Percentiles rank a stretch among this genome's conserved stretches.
Evolutionary conservation across 2,329 filamentous ascomycete genomes (phyloP).

Genomic region (Ceratocystis cubensis): DNA sequence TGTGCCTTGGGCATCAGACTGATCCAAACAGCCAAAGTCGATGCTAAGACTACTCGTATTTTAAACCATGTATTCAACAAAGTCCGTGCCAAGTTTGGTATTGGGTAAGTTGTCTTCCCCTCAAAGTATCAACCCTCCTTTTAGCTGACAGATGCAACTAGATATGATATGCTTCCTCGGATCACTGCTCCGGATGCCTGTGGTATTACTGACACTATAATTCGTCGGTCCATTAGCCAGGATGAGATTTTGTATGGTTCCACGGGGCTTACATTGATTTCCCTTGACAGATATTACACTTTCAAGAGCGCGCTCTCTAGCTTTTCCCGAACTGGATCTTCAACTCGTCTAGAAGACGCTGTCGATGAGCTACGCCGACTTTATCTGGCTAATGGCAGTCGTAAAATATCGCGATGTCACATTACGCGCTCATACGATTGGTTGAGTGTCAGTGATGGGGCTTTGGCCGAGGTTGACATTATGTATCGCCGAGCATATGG

Average conservation of each 20-base stretch:
- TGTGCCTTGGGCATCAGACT: conserved; percentile 39
- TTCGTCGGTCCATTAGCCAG: conserved; percentile 45
- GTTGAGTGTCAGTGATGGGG: conserved; percentile 39
- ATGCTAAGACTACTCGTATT: conserved; percentile 35
- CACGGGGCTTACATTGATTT: conserved; percentile 46
- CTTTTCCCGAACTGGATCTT: conserved; percentile 38
- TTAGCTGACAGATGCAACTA: conserved; percentile 22
- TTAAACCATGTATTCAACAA: conserved; percentile 39
- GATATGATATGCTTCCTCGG: conserved; percentile 34
- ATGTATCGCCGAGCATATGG: conserved; percentile 48
- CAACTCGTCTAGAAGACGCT: conserved; percentile 43
- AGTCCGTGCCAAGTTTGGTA: conserved; percentile 35
- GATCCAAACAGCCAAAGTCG: conserved; percentile 36
- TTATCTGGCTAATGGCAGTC: conserved; percentile 41
- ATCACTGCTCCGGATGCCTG: conserved; percentile 34
- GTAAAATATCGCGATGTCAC: conserved; percentile 38
- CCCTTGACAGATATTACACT: conserved; percentile 50
- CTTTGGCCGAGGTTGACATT: conserved; percentile 41
- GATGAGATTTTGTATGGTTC: conserved; percentile 50
- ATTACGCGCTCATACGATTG: conserved; percentile 45
- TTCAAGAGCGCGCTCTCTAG: conserved; percentile 49
- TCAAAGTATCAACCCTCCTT: neutral
- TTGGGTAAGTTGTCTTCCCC: conserved; percentile 22
- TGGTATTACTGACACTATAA: conserved; percentile 39
- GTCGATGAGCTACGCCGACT: conserved; percentile 51